Percentiles rank a stretch among this genome's conserved stretches.
Conservation (phyloP, 2,329 filamentous ascomycete genomes). For the Apiospora pterosperma region DNA sequence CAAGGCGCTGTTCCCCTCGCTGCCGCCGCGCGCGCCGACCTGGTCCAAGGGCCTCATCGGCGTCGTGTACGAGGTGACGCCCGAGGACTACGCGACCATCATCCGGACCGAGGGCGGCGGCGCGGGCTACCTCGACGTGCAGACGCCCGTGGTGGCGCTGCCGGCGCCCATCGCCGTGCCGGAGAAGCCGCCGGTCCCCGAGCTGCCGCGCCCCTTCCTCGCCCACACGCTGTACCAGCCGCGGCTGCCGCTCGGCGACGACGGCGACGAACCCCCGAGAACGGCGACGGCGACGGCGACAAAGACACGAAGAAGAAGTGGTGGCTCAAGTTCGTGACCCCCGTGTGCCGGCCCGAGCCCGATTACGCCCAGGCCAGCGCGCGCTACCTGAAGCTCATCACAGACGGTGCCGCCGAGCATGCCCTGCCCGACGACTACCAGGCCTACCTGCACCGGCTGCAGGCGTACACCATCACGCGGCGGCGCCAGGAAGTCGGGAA, state of each 20-base stretch:
- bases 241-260: conserved; percentile 29
- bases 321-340: conserved; percentile 43
- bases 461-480: conserved; percentile 68
- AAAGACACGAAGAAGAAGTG: conserved; percentile 31
- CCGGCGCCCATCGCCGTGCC: conserved; percentile 58
- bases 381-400: conserved; percentile 79
- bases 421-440: conserved; percentile 76
- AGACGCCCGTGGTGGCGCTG: conserved; percentile 74
- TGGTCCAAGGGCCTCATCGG: conserved; percentile 86
- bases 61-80: conserved; percentile 92
- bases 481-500: conserved; percentile 63
- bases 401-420: conserved; percentile 75
- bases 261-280: conserved; percentile 10
- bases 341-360: conserved; percentile 56
- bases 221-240: conserved; percentile 84
- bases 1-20: conserved; percentile 11
- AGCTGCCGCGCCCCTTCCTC: conserved; percentile 62
- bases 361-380: conserved; percentile 78
- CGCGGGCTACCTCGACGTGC: conserved; percentile 76
- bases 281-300: conserved; percentile 7
- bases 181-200: conserved; percentile 52
- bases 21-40: conserved; percentile 40
- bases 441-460: conserved; percentile 65
- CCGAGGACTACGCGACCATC: conserved; percentile 77
- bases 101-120: conserved; percentile 90